phyloP scores from a whole-genome alignment of 2,329 filamentous ascomycete species.

The Aspergillus melleus region DNA sequence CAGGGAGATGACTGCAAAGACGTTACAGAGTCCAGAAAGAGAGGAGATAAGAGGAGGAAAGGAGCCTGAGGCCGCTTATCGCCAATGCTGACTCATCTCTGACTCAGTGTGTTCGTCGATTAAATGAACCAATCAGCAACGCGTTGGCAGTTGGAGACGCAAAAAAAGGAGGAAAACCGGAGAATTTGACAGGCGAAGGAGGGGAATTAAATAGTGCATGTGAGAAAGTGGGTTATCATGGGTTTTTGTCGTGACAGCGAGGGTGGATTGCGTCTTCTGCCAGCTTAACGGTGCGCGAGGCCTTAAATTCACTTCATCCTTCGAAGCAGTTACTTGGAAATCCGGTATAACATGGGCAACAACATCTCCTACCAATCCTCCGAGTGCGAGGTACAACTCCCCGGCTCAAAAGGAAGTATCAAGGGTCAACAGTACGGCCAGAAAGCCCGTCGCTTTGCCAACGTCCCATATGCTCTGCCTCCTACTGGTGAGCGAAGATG shows the following conservation, averaged over 20 bases:
- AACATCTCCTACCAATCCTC: conserved; percentile 12
- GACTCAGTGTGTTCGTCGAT: not conserved
- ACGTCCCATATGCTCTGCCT: conserved; percentile 43
- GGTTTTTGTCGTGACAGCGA: not conserved
- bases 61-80: not conserved
- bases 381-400: conserved; percentile 7
- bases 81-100: not conserved
- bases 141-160: not conserved
- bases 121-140: conserved; percentile 8
- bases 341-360: conserved; percentile 8
- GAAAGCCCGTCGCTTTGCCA: conserved; percentile 31
- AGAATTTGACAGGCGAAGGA: not conserved
- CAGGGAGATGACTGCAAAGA: not conserved
- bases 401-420: conserved; percentile 6
- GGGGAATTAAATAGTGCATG: too few relatives aligned
- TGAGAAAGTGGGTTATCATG: too few relatives aligned
- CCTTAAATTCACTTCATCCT: not conserved
- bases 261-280: not conserved
- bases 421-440: conserved; percentile 21
- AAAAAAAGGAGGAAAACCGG: not conserved
- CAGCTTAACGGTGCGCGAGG: not conserved
- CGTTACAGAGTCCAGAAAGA: not conserved
- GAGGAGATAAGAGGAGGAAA: not conserved
- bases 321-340: too few relatives aligned
- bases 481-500: conserved; percentile 40